A percentile compares a stretch with the other conserved stretches of the same genome.
Conservation (phyloP, 768 basidiomycete species). For the Podaxis pistillaris region DNA sequence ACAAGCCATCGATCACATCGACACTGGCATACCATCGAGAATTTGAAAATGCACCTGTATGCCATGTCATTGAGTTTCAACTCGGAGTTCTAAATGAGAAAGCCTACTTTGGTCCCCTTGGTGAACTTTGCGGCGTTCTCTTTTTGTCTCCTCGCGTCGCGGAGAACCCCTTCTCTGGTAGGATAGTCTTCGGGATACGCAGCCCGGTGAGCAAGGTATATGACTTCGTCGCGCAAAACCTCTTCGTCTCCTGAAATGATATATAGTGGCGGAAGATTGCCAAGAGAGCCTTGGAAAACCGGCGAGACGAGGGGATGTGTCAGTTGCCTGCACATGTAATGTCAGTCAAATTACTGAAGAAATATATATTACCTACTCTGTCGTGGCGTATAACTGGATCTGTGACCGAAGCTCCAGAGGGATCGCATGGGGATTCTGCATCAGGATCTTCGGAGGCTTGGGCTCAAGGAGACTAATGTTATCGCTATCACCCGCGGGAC, state of each 20-base stretch:
- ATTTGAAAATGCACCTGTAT: conserved; percentile 72
- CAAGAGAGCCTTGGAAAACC: conserved; percentile 66
- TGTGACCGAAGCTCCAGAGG: conserved; percentile 57
- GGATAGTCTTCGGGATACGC: conserved; percentile 70
- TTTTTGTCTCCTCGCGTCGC: conserved; percentile 43
- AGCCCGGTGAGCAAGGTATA: conserved; percentile 78
- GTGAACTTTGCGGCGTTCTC: conserved; percentile 51
- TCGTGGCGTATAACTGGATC: conserved; percentile 78
- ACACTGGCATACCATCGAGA: conserved; percentile 52
- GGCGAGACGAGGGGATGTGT: conserved; percentile 75
- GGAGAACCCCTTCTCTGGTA: conserved; percentile 49
- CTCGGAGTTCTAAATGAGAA: not conserved
- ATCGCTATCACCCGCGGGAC: not conserved
- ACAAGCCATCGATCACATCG: conserved; percentile 2
- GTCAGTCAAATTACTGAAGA: conserved; percentile 3
- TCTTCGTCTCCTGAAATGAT: conserved; percentile 74
- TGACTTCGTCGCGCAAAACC: conserved; percentile 73
- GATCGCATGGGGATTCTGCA: conserved; percentile 40
- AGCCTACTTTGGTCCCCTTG: conserved; percentile 48
- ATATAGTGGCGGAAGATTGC: conserved; percentile 74
- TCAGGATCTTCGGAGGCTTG: conserved; percentile 55
- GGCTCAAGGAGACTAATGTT: conserved; percentile 45
- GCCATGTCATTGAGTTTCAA: not conserved
- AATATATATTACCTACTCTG: conserved; percentile 44
- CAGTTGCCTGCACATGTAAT: conserved; percentile 40